Conservation (phyloP, 1,284 basidiomycete genomes). For the Naganishia liquefaciens region DNA sequence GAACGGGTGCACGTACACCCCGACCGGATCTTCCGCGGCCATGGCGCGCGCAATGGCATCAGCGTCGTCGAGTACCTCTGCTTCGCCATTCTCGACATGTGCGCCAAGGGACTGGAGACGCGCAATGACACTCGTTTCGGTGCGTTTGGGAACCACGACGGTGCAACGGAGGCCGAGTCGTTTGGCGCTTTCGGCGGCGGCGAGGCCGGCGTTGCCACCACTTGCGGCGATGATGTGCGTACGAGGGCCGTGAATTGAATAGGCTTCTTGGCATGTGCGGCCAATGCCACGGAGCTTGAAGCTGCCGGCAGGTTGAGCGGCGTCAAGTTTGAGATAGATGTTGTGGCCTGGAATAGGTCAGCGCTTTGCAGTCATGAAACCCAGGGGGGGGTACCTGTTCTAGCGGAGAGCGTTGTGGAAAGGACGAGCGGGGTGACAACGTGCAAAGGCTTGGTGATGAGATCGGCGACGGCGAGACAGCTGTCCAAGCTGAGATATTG, state of each 20-base stretch:
- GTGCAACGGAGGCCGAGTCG: constrained; percentile 39
- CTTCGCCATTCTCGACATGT: constrained; percentile 25
- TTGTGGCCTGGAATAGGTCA: constrained; percentile 20
- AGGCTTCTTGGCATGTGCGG: constrained; percentile 29
- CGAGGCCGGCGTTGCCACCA: constrained; percentile 48
- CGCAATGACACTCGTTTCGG: constrained; percentile 37
- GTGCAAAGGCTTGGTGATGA: constrained; percentile 10
- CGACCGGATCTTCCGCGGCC: constrained; percentile 32
- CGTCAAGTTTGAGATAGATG: constrained; percentile 48
- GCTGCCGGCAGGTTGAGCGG: constrained; percentile 42
- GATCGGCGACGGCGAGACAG: neutral
- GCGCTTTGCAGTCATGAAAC: too few relatives aligned
- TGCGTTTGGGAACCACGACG: constrained; percentile 41
- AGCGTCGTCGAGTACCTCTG: constrained; percentile 35
- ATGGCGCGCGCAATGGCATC: constrained; percentile 37
- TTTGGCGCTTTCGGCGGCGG: constrained; percentile 35
- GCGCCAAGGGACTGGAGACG: constrained; percentile 24
- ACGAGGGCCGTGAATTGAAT: constrained; percentile 31
- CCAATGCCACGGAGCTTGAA: constrained; percentile 47
- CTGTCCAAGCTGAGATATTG: neutral
- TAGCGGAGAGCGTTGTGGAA: constrained; percentile 19
- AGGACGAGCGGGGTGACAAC: constrained; percentile 29
- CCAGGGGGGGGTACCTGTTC: neutral
- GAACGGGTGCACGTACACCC: constrained; percentile 45
- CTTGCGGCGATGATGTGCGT: constrained; percentile 42